Evolutionary conservation across 2,329 filamentous ascomycete genomes (phyloP).

Genomic region (Fusarium avenaceum): DNA sequence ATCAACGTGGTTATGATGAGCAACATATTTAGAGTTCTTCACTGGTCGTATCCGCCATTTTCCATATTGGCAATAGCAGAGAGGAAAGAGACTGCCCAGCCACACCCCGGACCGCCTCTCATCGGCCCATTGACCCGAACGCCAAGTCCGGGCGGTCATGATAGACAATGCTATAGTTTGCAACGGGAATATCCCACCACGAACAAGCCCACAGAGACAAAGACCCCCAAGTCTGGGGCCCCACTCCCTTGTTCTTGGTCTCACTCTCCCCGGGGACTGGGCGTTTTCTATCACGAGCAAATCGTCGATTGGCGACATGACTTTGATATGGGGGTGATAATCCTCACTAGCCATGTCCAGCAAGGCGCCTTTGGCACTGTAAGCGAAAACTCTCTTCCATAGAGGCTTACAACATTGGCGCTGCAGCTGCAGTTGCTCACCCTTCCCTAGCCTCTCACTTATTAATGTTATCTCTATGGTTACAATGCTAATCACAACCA

Average conservation of each 20-base stretch:
- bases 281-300: constrained; percentile 32
- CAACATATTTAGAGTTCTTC: constrained; percentile 20
- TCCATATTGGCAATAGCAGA: constrained; percentile 27
- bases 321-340: constrained; percentile 34
- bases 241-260: constrained; percentile 35
- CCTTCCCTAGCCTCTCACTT: constrained; percentile 17
- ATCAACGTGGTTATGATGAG: constrained; percentile 20
- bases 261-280: not conserved
- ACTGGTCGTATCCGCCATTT: constrained; percentile 28
- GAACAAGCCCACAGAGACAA: constrained; percentile 16
- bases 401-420: constrained; percentile 25
- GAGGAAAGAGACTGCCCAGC: constrained; percentile 18
- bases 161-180: constrained; percentile 20
- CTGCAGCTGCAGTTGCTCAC: constrained; percentile 10
- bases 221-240: constrained; percentile 25
- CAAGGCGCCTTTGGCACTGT: constrained; percentile 34
- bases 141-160: constrained; percentile 42
- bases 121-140: constrained; percentile 45
- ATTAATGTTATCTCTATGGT: constrained; percentile 28
- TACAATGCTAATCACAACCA: constrained; percentile 30
- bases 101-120: constrained; percentile 34
- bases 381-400: constrained; percentile 28
- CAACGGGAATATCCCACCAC: constrained; percentile 32
- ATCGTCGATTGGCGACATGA: constrained; percentile 49
- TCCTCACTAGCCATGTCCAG: constrained; percentile 42